Evolutionary conservation across 495 filamentous ascomycete genomes (phyloP).

Genomic region (Penicillium roqueforti): DNA sequence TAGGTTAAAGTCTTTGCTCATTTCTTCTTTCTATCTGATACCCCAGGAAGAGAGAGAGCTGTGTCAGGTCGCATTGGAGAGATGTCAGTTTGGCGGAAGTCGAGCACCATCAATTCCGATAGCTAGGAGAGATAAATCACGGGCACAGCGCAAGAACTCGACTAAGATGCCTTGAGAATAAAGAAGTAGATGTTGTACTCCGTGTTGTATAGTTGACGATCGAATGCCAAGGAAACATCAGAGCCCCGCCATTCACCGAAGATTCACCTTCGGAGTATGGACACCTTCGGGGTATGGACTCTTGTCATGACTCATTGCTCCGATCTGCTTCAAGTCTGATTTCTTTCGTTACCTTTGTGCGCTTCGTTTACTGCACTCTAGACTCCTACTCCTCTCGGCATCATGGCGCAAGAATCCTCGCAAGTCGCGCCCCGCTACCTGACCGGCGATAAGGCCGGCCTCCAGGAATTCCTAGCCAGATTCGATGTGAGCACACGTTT

Average conservation of each 20-base stretch:
- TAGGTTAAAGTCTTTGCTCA: too few relatives aligned
- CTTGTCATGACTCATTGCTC: not conserved
- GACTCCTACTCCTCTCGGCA: not conserved
- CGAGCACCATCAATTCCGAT: too few relatives aligned
- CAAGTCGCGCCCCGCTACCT: constrained; percentile 60
- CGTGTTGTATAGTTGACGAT: not conserved
- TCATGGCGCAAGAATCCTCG: constrained; percentile 24
- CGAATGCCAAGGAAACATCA: constrained; percentile 1
- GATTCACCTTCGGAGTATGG: constrained; percentile 4
- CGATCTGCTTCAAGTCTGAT: not conserved
- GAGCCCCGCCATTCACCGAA: constrained; percentile 9
- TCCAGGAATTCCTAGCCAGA: constrained; percentile 76
- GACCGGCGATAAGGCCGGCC: constrained; percentile 68
- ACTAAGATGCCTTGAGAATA: too few relatives aligned
- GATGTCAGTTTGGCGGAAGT: too few relatives aligned
- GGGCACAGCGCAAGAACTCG: too few relatives aligned
- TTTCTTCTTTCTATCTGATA: too few relatives aligned
- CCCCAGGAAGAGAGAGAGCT: too few relatives aligned
- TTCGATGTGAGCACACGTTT: constrained; percentile 71
- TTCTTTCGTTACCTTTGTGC: not conserved
- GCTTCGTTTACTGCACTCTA: not conserved
- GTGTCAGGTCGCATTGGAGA: too few relatives aligned
- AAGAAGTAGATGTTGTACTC: too few relatives aligned
- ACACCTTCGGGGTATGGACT: constrained; percentile 3
- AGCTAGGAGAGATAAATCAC: too few relatives aligned